Conservation (phyloP, 1,139 yeast species). For the Candida pseudoviswanathii region DNA sequence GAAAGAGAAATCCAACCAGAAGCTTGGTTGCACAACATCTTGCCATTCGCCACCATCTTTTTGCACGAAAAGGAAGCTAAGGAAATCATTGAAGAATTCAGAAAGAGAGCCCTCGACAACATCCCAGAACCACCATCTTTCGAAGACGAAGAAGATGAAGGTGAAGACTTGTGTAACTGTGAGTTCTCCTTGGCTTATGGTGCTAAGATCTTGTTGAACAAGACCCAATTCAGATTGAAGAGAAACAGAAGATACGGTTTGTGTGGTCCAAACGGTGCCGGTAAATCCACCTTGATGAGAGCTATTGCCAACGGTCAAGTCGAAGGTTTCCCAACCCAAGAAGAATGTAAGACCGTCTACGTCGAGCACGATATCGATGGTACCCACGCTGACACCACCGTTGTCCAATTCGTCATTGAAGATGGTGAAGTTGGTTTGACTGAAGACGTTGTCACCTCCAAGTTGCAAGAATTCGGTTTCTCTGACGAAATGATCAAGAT, state of each 20-base stretch:
- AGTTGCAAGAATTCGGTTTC: constrained; percentile 89
- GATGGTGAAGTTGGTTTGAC: constrained; percentile 82
- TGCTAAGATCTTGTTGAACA: constrained; percentile 99
- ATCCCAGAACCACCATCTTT: constrained; percentile 94
- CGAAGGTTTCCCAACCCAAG: constrained; percentile 99
- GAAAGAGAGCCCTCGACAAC: constrained; percentile 96
- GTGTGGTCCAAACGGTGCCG: constrained; percentile 99
- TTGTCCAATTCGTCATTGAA: constrained; percentile 81
- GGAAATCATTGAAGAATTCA: constrained; percentile 89
- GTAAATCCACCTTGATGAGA: constrained; percentile 99
- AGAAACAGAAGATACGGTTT: constrained; percentile 99
- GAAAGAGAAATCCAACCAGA: constrained; percentile 94
- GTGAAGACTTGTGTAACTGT: constrained; percentile 99
- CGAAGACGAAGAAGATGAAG: constrained; percentile 99
- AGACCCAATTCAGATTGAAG: constrained; percentile 98
- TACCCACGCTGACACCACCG: constrained; percentile 94
- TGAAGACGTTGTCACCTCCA: constrained; percentile 64
- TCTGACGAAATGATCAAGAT: constrained; percentile 84
- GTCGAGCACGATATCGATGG: constrained; percentile 99
- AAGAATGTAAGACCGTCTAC: constrained; percentile 97
- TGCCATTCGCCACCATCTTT: constrained; percentile 95
- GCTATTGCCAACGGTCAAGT: constrained; percentile 99
- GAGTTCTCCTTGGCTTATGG: constrained; percentile 99
- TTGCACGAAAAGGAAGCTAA: constrained; percentile 91
- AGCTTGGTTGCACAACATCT: constrained; percentile 85